Percentiles rank a stretch among this genome's conserved stretches.
Evolutionary conservation across 768 basidiomycete genomes (phyloP).

Genomic region (Daedaleopsis sinensis): DNA sequence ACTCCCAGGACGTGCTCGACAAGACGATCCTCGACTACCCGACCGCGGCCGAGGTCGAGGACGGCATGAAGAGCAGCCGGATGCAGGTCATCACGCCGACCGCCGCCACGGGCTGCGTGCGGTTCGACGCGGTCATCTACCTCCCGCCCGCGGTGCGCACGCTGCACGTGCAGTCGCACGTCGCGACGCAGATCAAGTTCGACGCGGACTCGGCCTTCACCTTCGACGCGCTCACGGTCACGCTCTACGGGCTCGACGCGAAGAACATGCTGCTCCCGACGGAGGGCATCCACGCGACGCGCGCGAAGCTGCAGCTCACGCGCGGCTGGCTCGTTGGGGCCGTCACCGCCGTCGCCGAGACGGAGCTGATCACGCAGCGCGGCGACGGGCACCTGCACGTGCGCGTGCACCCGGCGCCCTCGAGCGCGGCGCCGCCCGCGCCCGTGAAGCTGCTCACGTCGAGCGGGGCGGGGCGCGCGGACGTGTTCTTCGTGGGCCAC

Average conservation of each 20-base stretch:
- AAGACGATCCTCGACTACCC: constrained; percentile 41
- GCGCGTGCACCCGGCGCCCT: constrained; percentile 43
- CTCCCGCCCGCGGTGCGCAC: constrained; percentile 53
- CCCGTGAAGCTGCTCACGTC: constrained; percentile 46
- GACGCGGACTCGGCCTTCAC: constrained; percentile 44
- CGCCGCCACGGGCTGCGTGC: constrained; percentile 46
- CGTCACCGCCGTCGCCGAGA: constrained; percentile 45
- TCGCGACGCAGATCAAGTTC: constrained; percentile 52
- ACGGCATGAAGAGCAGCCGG: constrained; percentile 38
- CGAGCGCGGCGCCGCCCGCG: constrained; percentile 37
- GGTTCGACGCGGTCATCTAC: constrained; percentile 55
- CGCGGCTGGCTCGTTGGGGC: constrained; percentile 67
- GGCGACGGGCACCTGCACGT: constrained; percentile 54
- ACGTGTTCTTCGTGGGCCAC: constrained; percentile 48
- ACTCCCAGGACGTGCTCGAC: constrained; percentile 44
- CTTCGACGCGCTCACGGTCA: constrained; percentile 49
- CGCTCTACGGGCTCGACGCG: constrained; percentile 39
- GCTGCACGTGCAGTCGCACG: constrained; percentile 48
- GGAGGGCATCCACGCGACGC: constrained; percentile 42
- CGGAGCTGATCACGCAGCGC: constrained; percentile 49
- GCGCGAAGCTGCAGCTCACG: constrained; percentile 47
- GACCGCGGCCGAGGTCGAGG: constrained; percentile 34
- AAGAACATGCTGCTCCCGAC: constrained; percentile 52
- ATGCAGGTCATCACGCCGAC: constrained; percentile 42
- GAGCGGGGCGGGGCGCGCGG: constrained; percentile 57